Evolutionary conservation across 2,329 filamentous ascomycete species (phyloP).

Genomic region (Botryotinia narcissicola): DNA sequence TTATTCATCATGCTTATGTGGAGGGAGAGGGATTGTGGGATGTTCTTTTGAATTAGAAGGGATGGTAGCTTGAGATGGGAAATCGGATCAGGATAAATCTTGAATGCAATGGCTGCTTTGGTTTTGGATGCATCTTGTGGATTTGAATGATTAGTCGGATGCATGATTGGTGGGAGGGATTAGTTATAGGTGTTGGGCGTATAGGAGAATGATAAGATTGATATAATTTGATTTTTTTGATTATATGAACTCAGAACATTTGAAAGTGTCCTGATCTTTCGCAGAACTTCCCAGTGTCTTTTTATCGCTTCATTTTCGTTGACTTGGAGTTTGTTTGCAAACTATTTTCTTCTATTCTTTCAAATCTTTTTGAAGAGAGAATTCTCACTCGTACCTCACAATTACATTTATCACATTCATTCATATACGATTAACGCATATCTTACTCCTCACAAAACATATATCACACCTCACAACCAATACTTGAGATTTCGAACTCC

Average conservation of each 20-base stretch:
- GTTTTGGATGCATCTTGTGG: not conserved
- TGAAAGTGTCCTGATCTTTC: not conserved
- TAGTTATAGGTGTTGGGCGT: not conserved
- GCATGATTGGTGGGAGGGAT: not conserved
- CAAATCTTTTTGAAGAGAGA: not conserved
- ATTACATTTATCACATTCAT: too few species aligned
- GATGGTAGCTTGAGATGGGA: not conserved
- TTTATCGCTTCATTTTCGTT: not conserved
- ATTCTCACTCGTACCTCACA: not conserved
- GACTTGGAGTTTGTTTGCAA: not conserved
- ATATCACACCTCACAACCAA: not conserved
- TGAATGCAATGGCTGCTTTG: not conserved
- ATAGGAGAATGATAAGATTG: not conserved
- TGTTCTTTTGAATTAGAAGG: constrained; percentile 47
- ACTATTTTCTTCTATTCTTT: not conserved
- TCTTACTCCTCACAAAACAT: not conserved
- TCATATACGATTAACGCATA: not conserved
- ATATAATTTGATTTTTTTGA: not conserved
- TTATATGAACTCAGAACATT: not conserved
- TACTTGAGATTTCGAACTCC: not conserved
- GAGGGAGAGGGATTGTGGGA: constrained; percentile 71
- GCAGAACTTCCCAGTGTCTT: accelerated
- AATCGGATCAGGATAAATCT: not conserved
- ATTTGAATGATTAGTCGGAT: not conserved
- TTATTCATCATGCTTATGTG: constrained; percentile 78